phyloP scores from a whole-genome alignment of 257 asterid genomes.

The Solanum bulbocastanum region DNA sequence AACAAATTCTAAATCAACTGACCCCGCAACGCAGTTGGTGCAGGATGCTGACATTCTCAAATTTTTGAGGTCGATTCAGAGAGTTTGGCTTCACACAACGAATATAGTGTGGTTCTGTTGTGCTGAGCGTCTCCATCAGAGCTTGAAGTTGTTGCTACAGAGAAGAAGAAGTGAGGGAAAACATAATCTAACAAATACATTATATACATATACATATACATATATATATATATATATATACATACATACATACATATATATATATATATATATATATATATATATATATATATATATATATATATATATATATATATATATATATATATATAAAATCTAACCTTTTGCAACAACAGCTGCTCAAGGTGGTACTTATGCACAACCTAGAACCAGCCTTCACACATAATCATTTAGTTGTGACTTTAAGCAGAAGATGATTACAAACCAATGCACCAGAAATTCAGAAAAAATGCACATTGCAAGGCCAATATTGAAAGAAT shows the following conservation, averaged over 20 bases:
- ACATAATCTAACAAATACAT: neutral
- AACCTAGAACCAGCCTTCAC: neutral
- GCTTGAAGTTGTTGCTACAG: slow-evolving; percentile 98
- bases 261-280: neutral
- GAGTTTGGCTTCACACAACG: slow-evolving; percentile 99
- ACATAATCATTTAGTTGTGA: neutral
- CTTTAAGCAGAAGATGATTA: neutral
- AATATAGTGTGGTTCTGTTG: slow-evolving; percentile 94
- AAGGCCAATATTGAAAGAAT: neutral
- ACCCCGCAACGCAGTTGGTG: slow-evolving; percentile 99
- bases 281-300: neutral
- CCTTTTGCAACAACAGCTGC: neutral
- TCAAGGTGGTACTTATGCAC: neutral
- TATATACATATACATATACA: neutral
- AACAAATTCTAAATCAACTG: slow-evolving; percentile 19
- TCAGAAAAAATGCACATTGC: neutral
- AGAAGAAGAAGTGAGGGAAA: slow-evolving; percentile 7
- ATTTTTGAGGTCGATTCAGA: slow-evolving; percentile 72
- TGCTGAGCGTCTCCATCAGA: slow-evolving; percentile 94
- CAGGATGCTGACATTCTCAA: slow-evolving; percentile 81
- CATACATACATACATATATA: too few species aligned
- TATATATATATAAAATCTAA: neutral
- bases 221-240: neutral
- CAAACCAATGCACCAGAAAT: neutral
- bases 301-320: too few species aligned